Percentiles rank a stretch among this genome's conserved stretches.
Evolutionary conservation across 495 filamentous ascomycete species (phyloP).

Genomic region (Geoglossum glabrum): DNA sequence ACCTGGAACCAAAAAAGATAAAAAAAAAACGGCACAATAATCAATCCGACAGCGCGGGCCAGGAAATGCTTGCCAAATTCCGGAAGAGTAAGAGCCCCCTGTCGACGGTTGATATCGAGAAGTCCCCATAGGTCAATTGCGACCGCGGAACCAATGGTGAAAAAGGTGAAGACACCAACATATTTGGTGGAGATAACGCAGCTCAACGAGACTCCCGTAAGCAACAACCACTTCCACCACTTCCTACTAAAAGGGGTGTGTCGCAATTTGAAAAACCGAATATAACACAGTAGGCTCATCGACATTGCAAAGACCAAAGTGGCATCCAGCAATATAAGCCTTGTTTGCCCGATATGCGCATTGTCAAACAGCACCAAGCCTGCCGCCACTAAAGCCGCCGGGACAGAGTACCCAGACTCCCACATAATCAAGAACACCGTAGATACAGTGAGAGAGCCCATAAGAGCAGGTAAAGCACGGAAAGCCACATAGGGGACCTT

Average conservation of each 20-base stretch:
- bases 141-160: conserved; percentile 89
- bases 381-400: conserved; percentile 72
- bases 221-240: conserved; percentile 98
- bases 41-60: conserved; percentile 63
- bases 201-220: conserved; percentile 83
- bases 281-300: conserved; percentile 75
- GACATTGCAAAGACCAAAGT: conserved; percentile 92
- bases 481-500: conserved; percentile 94
- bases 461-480: conserved; percentile 75
- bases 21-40: conserved; percentile 85
- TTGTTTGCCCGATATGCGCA: conserved; percentile 91
- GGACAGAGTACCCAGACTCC: conserved; percentile 94
- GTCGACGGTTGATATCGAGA: conserved; percentile 63
- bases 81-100: conserved; percentile 53
- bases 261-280: conserved; percentile 93
- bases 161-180: conserved; percentile 88
- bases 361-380: conserved; percentile 90
- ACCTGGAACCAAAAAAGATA: conserved; percentile 99
- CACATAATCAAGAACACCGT: conserved; percentile 95
- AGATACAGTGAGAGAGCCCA: conserved; percentile 85
- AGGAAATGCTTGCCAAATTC: conserved; percentile 78
- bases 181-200: conserved; percentile 99
- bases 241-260: conserved; percentile 79
- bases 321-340: conserved; percentile 86
- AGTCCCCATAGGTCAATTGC: conserved; percentile 89